phyloP scores from a whole-genome alignment of 495 filamentous ascomycete genomes.

The Beverwykella pulmonaria region DNA sequence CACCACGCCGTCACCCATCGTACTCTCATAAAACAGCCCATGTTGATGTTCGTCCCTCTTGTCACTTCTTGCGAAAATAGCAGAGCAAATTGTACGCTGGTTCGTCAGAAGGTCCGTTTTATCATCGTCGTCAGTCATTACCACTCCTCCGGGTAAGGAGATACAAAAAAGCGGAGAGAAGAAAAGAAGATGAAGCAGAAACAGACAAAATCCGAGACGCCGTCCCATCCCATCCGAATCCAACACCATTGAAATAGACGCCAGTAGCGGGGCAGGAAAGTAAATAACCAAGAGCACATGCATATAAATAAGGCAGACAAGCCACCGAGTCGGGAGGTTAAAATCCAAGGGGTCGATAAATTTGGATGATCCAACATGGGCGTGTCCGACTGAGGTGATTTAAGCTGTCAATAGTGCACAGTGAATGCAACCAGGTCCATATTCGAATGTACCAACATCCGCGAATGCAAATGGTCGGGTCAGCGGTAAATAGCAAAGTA shows the following conservation, averaged over 20 bases:
- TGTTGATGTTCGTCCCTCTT: background rate
- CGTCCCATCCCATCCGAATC: background rate
- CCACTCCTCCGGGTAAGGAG: no score
- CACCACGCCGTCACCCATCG: background rate
- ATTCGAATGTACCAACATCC: background rate
- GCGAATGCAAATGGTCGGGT: background rate
- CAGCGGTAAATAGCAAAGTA: background rate
- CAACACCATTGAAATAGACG: background rate
- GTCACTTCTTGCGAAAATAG: no score
- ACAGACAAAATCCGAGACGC: background rate
- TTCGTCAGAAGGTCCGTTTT: background rate
- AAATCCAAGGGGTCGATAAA: background rate
- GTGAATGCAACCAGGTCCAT: background rate
- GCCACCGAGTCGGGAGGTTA: background rate
- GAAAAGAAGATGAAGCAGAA: background rate
- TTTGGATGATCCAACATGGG: background rate
- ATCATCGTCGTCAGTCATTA: background rate
- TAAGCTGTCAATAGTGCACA: background rate
- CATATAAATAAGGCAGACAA: background rate
- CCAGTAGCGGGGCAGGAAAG: background rate
- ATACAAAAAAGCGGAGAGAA: no score
- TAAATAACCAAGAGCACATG: background rate
- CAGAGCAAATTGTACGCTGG: no score
- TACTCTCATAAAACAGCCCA: background rate
- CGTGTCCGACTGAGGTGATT: background rate